These are phyloP conservation scores for Biancaea sappan DNA, from an alignment of 306 rosid genomes.

Conservation along the genomic window DNA sequence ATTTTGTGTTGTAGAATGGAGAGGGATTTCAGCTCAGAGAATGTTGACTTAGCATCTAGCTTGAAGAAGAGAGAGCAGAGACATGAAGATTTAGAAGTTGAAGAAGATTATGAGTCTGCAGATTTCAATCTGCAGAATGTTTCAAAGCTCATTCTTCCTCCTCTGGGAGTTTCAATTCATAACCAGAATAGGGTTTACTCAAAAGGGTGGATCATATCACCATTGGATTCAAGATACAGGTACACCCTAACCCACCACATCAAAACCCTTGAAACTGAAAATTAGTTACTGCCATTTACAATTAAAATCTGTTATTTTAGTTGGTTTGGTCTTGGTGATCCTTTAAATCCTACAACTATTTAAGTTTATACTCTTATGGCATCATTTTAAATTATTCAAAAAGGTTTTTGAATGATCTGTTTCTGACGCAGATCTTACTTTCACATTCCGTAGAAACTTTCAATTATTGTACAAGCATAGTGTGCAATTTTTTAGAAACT, in stretches of 20 bases:
- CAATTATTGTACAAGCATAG: too few species aligned
- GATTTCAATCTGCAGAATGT: slow-evolving; percentile 56
- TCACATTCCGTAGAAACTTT: too few species aligned
- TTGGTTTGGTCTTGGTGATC: too few species aligned
- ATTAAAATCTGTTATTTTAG: too few species aligned
- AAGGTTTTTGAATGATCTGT: too few species aligned
- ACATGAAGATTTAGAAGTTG: slow-evolving; percentile 18
- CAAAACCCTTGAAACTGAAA: not conserved
- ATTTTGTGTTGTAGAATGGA: slow-evolving; percentile 39
- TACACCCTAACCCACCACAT: slow-evolving; percentile 3
- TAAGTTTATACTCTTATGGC: too few species aligned
- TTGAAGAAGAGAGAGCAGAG: slow-evolving; percentile 24
- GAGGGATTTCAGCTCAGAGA: slow-evolving; percentile 21
- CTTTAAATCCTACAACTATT: too few species aligned
- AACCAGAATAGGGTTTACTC: slow-evolving; percentile 47
- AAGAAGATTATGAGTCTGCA: slow-evolving; percentile 37
- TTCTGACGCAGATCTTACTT: too few species aligned
- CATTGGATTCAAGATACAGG: slow-evolving; percentile 91
- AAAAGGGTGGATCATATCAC: slow-evolving; percentile 68
- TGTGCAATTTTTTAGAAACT: too few species aligned
- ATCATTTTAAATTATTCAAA: too few species aligned
- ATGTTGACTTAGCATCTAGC: slow-evolving; percentile 32
- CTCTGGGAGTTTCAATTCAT: slow-evolving; percentile 71
- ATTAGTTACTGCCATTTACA: too few species aligned
- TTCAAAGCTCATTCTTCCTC: slow-evolving; percentile 92